Evolutionary conservation across 805 yeast species (phyloP).

Genomic region (Cyberlindnera meyerae): DNA sequence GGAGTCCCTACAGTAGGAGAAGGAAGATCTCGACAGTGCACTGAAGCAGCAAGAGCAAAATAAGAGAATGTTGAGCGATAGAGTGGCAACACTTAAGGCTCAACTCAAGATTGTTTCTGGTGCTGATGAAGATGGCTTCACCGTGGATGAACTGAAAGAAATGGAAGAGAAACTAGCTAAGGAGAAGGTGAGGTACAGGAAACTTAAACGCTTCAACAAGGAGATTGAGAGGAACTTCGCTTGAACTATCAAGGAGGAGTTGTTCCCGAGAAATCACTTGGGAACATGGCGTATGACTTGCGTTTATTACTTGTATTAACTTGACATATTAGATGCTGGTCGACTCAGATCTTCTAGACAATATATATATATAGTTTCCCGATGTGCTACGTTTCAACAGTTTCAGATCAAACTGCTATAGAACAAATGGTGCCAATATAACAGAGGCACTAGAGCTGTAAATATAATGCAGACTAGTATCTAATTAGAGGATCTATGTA

Average conservation of each 20-base stretch:
- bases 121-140: background rate
- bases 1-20: background rate
- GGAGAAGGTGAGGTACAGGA: conserved; percentile 12
- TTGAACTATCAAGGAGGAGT: background rate
- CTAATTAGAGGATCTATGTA: no score
- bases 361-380: no score
- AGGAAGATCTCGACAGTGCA: conserved; percentile 1
- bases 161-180: conserved; percentile 4
- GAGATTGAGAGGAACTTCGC: conserved; percentile 4
- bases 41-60: conserved; percentile 5
- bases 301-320: background rate
- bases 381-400: no score
- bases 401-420: no score
- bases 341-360: no score
- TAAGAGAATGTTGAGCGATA: conserved; percentile 1
- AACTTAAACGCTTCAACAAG: conserved; percentile 4
- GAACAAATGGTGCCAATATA: no score
- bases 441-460: no score
- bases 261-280: no score
- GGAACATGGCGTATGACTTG: background rate
- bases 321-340: no score
- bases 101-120: background rate
- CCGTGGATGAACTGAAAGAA: background rate
- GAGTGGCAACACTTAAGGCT: conserved; percentile 2
- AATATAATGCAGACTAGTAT: no score